Conservation (phyloP, 495 filamentous ascomycete species). For the Neurospora sp. region DNA sequence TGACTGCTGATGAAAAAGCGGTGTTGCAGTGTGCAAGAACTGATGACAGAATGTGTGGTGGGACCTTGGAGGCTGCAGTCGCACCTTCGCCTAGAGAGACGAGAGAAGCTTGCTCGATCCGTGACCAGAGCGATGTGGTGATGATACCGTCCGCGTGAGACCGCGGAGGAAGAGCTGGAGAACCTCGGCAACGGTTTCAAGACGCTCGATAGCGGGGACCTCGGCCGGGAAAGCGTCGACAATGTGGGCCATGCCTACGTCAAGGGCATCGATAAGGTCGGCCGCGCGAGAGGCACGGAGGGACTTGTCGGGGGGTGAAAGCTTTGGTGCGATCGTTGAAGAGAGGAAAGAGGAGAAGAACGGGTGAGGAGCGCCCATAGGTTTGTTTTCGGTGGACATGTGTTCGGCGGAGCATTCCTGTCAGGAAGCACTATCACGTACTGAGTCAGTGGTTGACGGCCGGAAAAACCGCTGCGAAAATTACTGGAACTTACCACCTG, state of each 20-base stretch:
- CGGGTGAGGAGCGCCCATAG: not conserved
- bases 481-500: too few relatives aligned
- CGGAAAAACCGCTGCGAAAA: too few relatives aligned
- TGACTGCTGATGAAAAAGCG: too few relatives aligned
- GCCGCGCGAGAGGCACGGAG: slow-evolving; percentile 20
- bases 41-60: slow-evolving; percentile 6
- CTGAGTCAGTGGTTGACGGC: not conserved
- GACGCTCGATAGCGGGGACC: slow-evolving; percentile 45
- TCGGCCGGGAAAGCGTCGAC: slow-evolving; percentile 47
- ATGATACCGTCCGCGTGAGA: slow-evolving; percentile 64
- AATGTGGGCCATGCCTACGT: slow-evolving; percentile 47
- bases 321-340: not conserved
- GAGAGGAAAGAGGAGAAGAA: not conserved
- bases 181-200: slow-evolving; percentile 60
- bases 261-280: slow-evolving; percentile 55
- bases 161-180: slow-evolving; percentile 60
- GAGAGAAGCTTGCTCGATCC: slow-evolving; percentile 54
- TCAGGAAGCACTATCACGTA: not conserved
- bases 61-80: slow-evolving; percentile 16
- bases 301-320: slow-evolving; percentile 6
- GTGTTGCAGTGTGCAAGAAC: too few relatives aligned
- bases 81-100: slow-evolving; percentile 25
- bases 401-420: not conserved
- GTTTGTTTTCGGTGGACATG: not conserved
- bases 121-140: slow-evolving; percentile 52